A percentile compares a stretch with the other conserved stretches of the same genome.
phyloP scores from a whole-genome alignment of 2,329 filamentous ascomycete species.

The Microdochium paspali region DNA sequence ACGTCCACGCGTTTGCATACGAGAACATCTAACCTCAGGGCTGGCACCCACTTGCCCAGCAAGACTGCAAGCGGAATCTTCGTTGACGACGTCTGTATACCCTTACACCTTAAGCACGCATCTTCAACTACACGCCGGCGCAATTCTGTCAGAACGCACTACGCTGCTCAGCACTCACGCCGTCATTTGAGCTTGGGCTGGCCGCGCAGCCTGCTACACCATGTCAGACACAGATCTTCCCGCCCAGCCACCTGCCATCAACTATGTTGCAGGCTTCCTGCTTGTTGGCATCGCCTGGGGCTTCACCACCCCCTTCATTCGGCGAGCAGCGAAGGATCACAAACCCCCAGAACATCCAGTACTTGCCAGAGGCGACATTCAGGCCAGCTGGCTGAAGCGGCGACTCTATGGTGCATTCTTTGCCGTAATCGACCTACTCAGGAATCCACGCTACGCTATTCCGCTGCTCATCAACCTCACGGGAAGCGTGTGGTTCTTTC shows the following conservation, averaged over 20 bases:
- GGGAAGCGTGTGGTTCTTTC: slow-evolving; percentile 92
- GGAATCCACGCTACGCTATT: slow-evolving; percentile 74
- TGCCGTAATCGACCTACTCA: slow-evolving; percentile 67
- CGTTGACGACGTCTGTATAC: no score
- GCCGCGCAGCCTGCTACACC: no score
- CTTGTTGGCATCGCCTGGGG: slow-evolving; percentile 91
- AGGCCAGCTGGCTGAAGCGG: slow-evolving; percentile 49
- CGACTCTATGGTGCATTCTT: slow-evolving; percentile 60
- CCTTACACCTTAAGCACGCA: no score
- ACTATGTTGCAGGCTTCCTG: slow-evolving; percentile 82
- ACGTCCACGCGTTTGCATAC: no score
- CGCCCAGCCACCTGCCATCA: slow-evolving; percentile 48
- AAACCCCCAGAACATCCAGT: slow-evolving; percentile 49
- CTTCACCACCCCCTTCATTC: slow-evolving; percentile 86
- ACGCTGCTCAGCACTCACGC: no score
- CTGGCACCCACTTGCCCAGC: no score
- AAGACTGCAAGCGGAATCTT: no score
- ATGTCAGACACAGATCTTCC: slow-evolving; percentile 13
- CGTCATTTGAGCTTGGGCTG: no score
- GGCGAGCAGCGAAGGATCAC: slow-evolving; percentile 71
- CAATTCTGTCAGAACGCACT: no score
- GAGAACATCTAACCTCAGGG: no score
- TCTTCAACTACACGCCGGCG: no score
- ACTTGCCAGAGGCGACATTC: slow-evolving; percentile 39
- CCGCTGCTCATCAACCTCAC: slow-evolving; percentile 83